Evolutionary conservation across 1,284 basidiomycete species (phyloP).

Genomic region (Phaffia rhodozyma): DNA sequence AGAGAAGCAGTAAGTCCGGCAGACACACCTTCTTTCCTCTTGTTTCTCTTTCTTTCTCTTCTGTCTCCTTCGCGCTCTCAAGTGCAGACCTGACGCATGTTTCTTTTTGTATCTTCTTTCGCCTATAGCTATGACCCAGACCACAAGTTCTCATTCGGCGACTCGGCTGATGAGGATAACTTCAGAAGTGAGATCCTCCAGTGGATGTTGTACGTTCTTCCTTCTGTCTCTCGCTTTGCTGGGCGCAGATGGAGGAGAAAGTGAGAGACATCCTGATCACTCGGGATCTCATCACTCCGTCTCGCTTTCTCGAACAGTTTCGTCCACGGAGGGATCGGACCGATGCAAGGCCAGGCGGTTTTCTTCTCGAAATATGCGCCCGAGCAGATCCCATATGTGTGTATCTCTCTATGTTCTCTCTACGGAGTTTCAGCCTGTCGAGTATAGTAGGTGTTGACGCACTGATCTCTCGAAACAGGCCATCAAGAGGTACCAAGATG

Average conservation of each 20-base stretch:
- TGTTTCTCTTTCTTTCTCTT: no score
- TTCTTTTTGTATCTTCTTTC: background rate
- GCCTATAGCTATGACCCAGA: constrained; percentile 32
- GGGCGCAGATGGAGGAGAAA: constrained; percentile 24
- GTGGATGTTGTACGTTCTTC: constrained; percentile 58
- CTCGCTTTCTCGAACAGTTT: background rate
- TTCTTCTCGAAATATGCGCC: constrained; percentile 32
- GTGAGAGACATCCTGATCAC: no score
- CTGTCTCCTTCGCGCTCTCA: no score
- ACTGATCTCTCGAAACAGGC: constrained; percentile 18
- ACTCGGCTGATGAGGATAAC: constrained; percentile 37
- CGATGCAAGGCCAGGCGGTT: constrained; percentile 55
- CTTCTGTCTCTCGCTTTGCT: background rate
- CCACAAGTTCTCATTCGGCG: constrained; percentile 45
- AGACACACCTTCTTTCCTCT: no score
- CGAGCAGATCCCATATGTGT: constrained; percentile 33
- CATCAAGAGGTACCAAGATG: constrained; percentile 54
- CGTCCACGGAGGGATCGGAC: constrained; percentile 14
- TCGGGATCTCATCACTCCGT: no score
- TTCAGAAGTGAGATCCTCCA: constrained; percentile 50
- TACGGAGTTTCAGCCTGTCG: no score
- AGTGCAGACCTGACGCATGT: no score
- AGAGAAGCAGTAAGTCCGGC: constrained; percentile 8
- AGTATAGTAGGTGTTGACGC: no score
- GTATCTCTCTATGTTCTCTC: no score